Evolutionary conservation across 1,139 yeast species (phyloP), one percentile per base, ranked within the genome.

Genomic region (Nakaseomyces glabratus): DNA sequence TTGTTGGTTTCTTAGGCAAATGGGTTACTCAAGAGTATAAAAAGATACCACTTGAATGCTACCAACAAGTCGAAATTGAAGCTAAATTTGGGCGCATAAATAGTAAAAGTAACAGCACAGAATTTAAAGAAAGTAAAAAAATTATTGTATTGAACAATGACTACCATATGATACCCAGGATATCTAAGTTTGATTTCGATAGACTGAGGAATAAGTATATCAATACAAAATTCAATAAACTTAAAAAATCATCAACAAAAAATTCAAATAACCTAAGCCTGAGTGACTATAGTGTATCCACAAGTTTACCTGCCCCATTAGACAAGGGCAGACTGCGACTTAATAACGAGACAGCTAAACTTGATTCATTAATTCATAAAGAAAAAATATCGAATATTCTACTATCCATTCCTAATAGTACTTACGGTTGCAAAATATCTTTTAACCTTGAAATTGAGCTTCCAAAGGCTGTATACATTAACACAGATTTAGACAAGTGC

Each of bases 341-440:
- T 6, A 15, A 26, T 21, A 13, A 11, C 4, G 6, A 11, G 4
- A 17, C 6, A 4, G 12, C 11, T 17, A 26, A 20, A 6, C 12
- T 26, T 9, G 7, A 17, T 11, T 20, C 17, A 15, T 26, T 21
- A 4, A 26, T 26, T 14, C 17, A 21, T n/a, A 26, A 26, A 18
- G 21, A 26, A n/a, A 26, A 15, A 18, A 26, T 26, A 7, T 10
- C 30, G 11, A 18, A 26, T 18, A 4, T 26, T 4, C 21, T 26
- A 21, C 6, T 26, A 12, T 17, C 17, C 17, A 11, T 26, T 15
- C 30, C 30, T 3, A 14, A 26, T n/a, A 17, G 30, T 18, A 26
- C 11, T 17, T 18, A 26, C 10, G 30, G 16, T 5, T 26, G 30
- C 16, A 26, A 26, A 11, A 11, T 26, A 6, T 26, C 30, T 6